Conservation (phyloP, 1,139 yeast species). For the Pichia sp. region DNA sequence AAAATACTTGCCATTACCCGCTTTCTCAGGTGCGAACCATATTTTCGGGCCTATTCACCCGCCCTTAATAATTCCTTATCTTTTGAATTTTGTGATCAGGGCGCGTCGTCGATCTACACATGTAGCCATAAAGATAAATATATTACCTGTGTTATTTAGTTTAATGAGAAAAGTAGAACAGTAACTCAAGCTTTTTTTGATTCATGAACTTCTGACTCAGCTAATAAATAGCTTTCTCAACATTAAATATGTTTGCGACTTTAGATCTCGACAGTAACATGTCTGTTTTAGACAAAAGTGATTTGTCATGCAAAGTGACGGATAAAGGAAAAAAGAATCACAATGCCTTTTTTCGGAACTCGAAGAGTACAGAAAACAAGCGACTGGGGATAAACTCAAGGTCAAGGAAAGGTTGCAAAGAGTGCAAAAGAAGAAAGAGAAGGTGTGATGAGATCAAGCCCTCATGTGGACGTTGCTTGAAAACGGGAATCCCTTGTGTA, state of each 20-base stretch:
- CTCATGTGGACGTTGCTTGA: conserved; percentile 23
- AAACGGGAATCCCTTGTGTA: conserved; percentile 17
- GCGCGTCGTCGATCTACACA: too few relatives aligned
- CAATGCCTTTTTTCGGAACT: neutral
- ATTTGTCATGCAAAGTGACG: neutral
- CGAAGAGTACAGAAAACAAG: conserved; percentile 7
- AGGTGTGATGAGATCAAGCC: conserved; percentile 28
- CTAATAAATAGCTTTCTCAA: neutral
- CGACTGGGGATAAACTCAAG: conserved; percentile 16
- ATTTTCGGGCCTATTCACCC: too few relatives aligned
- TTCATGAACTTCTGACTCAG: too few relatives aligned
- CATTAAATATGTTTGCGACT: conserved; percentile 8
- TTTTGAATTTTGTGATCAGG: too few relatives aligned
- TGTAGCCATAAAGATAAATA: too few relatives aligned
- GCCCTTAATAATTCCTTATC: too few relatives aligned
- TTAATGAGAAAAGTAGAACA: too few relatives aligned
- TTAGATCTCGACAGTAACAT: conserved; percentile 8
- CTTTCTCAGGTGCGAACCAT: too few relatives aligned
- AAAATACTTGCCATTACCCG: too few relatives aligned
- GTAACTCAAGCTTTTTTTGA: too few relatives aligned
- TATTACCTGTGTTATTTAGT: too few relatives aligned
- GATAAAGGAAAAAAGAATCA: neutral
- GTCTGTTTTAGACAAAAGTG: neutral
- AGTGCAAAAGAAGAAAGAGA: conserved; percentile 25
- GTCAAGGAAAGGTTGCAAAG: conserved; percentile 23